These are phyloP conservation scores for Imleria badia DNA, from an alignment of 768 basidiomycete genomes.

Conservation along the genomic window DNA sequence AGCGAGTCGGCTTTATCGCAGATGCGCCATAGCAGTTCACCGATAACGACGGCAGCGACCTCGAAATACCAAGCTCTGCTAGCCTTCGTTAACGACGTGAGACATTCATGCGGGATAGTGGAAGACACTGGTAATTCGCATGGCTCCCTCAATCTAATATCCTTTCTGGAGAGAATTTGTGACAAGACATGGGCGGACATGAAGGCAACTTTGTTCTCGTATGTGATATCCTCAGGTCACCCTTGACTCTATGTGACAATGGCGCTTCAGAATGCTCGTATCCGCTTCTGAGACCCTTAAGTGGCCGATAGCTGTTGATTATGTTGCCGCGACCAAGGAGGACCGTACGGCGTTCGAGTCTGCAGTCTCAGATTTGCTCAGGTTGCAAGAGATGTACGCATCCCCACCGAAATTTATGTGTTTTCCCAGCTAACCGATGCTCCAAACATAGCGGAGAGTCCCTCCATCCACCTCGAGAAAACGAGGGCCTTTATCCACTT, in stretches of 20 bases:
- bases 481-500: slow-evolving; percentile 73
- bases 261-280: slow-evolving; percentile 52
- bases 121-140: slow-evolving; percentile 46
- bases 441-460: slow-evolving; percentile 48
- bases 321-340: slow-evolving; percentile 46
- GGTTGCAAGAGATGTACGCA: slow-evolving; percentile 76
- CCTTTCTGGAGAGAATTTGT: slow-evolving; percentile 60
- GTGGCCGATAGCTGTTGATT: slow-evolving; percentile 85
- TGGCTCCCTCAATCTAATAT: slow-evolving; percentile 57
- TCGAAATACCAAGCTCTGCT: slow-evolving; percentile 62
- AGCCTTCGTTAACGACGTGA: slow-evolving; percentile 54
- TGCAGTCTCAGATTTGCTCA: slow-evolving; percentile 74
- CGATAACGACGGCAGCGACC: slow-evolving; percentile 48
- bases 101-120: slow-evolving; percentile 41
- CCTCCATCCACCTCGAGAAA: slow-evolving; percentile 34
- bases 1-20: slow-evolving; percentile 63
- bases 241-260: neutral
- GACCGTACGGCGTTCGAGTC: slow-evolving; percentile 67
- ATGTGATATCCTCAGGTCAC: slow-evolving; percentile 25
- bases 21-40: slow-evolving; percentile 39
- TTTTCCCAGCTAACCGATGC: neutral
- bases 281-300: slow-evolving; percentile 67
- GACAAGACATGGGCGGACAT: slow-evolving; percentile 78
- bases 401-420: neutral
- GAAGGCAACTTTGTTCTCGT: slow-evolving; percentile 64